Percentiles rank a stretch among this genome's conserved stretches.
These are phyloP conservation scores for Acacia pycnantha DNA, from an alignment of 331 rosid species.

Conservation along the genomic window DNA sequence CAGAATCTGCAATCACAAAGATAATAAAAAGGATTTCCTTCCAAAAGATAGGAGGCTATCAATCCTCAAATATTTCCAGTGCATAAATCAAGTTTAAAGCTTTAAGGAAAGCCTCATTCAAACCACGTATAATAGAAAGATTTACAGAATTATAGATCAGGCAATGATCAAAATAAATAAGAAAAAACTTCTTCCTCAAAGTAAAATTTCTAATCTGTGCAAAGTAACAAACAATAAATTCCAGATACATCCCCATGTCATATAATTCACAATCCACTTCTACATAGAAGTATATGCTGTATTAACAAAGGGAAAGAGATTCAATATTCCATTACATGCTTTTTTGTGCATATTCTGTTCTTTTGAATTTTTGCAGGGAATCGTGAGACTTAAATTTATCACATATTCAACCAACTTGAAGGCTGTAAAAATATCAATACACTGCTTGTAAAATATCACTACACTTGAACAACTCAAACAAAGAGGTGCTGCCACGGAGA, in stretches of 20 bases:
- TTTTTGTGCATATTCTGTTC: not conserved
- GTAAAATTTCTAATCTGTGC: not conserved
- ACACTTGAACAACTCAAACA: not conserved
- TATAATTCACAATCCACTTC: constrained; percentile 1
- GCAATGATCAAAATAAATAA: not conserved
- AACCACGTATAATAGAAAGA: not conserved
- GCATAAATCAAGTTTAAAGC: not conserved
- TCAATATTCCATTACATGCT: constrained; percentile 12
- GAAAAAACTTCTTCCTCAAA: not conserved
- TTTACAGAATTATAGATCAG: not conserved
- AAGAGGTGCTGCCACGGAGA: constrained; percentile 9
- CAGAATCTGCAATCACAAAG: constrained; percentile 24
- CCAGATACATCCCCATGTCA: constrained; percentile 1
- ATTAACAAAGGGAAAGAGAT: not conserved
- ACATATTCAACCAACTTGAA: not conserved
- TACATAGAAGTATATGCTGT: constrained; percentile 4
- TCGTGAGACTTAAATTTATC: constrained; percentile 5
- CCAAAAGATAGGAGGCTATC: constrained; percentile 1
- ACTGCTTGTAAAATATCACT: not conserved
- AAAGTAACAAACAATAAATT: constrained; percentile 14
- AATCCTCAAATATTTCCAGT: constrained; percentile 13
- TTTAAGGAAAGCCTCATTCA: not conserved
- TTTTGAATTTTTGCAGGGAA: constrained; percentile 3
- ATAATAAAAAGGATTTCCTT: constrained; percentile 2
- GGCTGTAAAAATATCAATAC: not conserved